Base-by-base conservation (phyloP, 1,284 basidiomycete genomes). In the Coniferiporia weirii region DNA sequence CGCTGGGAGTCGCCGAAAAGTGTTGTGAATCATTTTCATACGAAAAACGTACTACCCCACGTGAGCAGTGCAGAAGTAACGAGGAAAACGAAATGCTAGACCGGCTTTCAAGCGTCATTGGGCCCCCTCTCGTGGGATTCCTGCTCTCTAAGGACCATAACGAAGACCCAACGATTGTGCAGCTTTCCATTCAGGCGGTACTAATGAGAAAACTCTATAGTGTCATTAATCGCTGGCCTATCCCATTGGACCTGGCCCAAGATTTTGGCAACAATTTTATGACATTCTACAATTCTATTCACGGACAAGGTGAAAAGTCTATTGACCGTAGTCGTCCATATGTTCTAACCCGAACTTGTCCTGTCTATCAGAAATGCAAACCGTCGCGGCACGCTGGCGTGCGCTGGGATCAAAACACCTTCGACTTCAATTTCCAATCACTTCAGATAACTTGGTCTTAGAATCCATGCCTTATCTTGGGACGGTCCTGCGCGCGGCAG, bases 321-420 rank as follows among this genome's bases (percentile, higher is more conserved):
- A n/a, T n/a, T n/a, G n/a, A n/a, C n/a, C n/a, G n/a, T n/a, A 36
- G n/a, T 32, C 36, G 32, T 35, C n/a, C 17, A 10, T n/a, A 4
- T 19, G 4, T 12, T 15, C 38, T 40, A 9, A 40, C 8, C 8
- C n/a, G 15, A 45, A 12, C 5, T 5, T 50, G 8, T 6, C 22
- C 13, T 9, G 6, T 44, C n/a, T 20, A 20, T 9, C 45, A 55
- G 53, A 55, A 43, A 34, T 55, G 38, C 53, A 55, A 44, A 20
- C 53, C 4, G 53, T 55, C 20, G 53, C 53, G n/a, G 36, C 53
- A 5, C 53, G 53, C 43, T 55, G 53, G 53, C n/a, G 53, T 22
- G 53, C 53, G 15, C 45, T 55, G 1, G 40, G 53, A 9, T 46
- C 53, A 1, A 55, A 55, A 43, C 44, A 55, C 32, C 34, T 46